A percentile compares a stretch with the other conserved stretches of the same genome.
Evolutionary conservation across 352 stramenopile genomes (phyloP).

Genomic region (Globisporangium emineosum): DNA sequence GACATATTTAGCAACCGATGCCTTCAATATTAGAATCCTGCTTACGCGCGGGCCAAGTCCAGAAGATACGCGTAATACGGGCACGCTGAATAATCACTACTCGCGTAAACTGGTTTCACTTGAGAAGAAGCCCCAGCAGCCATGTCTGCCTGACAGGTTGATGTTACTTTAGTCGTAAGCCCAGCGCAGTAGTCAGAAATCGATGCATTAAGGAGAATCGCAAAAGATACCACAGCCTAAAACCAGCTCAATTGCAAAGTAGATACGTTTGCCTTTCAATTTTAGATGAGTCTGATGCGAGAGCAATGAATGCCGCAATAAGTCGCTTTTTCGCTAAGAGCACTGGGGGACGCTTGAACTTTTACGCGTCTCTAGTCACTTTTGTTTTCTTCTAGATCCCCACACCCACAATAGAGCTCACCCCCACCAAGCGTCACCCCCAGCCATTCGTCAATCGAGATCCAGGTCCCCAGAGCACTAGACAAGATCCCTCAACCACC

Average conservation of each 20-base stretch:
- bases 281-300: background rate
- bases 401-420: background rate
- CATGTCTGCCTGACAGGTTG: background rate
- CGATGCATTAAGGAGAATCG: background rate
- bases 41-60: too few relatives aligned
- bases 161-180: background rate
- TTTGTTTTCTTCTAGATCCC: background rate
- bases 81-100: too few relatives aligned
- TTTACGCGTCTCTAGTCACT: too few relatives aligned
- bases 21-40: too few relatives aligned
- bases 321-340: background rate
- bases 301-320: background rate
- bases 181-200: background rate
- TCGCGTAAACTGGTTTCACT: background rate
- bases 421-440: background rate
- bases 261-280: background rate
- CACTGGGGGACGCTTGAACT: too few relatives aligned
- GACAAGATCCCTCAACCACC: too few relatives aligned
- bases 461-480: background rate
- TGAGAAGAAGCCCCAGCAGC: background rate
- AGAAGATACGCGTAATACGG: too few relatives aligned
- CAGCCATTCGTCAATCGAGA: background rate
- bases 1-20: too few relatives aligned
- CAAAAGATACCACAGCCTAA: background rate
- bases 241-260: background rate